Percentiles rank a stretch among this genome's conserved stretches.
phyloP scores from a whole-genome alignment of 305 asterid genomes.

The Euphrasia arctica region DNA sequence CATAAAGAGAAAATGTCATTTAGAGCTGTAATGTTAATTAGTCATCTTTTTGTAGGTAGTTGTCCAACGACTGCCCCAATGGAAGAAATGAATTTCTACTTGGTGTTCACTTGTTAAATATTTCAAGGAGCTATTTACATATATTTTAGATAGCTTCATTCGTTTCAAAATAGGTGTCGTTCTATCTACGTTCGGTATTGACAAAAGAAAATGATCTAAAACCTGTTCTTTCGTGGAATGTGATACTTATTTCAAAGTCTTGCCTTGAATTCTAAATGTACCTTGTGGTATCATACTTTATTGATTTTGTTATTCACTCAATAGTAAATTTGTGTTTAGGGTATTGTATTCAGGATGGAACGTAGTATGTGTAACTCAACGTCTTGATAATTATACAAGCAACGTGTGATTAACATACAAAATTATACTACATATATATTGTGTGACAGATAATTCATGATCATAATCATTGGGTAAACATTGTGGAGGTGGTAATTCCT shows the following conservation, averaged over 20 bases:
- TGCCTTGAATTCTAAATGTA: too few relatives aligned
- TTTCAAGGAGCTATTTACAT: background rate
- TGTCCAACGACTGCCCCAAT: slow-evolving; percentile 78
- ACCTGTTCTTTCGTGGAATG: background rate
- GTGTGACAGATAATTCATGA: too few relatives aligned
- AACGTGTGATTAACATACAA: too few relatives aligned
- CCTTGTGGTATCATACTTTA: too few relatives aligned
- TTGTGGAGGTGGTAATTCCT: too few relatives aligned
- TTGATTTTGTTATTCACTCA: too few relatives aligned
- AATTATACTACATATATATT: too few relatives aligned
- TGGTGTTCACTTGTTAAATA: too few relatives aligned
- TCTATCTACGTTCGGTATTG: background rate
- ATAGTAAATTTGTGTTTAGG: too few relatives aligned
- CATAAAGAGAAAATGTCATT: background rate
- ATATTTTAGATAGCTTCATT: background rate
- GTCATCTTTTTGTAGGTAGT: slow-evolving; percentile 47
- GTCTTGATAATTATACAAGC: background rate
- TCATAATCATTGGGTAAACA: too few relatives aligned
- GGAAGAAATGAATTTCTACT: slow-evolving; percentile 48
- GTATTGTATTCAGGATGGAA: background rate
- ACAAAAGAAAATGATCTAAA: slow-evolving; percentile 1
- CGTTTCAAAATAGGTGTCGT: background rate
- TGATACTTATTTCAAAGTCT: background rate
- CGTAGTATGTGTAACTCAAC: background rate
- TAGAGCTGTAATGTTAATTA: background rate